Base-by-base conservation (phyloP, 2,329 filamentous ascomycete genomes). In the Aureobasidium sp. region DNA sequence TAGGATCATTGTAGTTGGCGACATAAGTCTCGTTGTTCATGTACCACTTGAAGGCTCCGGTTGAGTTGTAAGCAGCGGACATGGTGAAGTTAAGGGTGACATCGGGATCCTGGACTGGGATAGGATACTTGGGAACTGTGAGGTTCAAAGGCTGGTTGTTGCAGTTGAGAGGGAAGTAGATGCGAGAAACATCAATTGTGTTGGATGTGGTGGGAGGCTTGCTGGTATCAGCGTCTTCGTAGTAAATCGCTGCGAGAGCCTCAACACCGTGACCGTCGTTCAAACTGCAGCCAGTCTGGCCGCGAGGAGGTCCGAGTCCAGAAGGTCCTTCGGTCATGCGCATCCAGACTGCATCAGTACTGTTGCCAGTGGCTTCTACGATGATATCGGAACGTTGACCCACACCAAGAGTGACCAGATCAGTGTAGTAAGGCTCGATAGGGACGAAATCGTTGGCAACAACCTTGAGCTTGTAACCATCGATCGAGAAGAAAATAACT, bases 401-500 rank as follows among this genome's bases (percentile, higher is more conserved):
- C 47, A 87, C 77, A 39, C 79, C 84, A 13, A 89, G 75, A 4
- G 79, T 84, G 21, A 89, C 76, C 3, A 84, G 79, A 4, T 81
- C 76, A 0, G 85, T 85, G 4, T 81, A 77, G 69, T 88, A 89
- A 0, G 87, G 85, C 65, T 82, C 69, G 36, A 88, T 74, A 1
- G 81, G 76, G 4, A 87, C 82, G 61, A 86, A 86, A 69, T 89
- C 86, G 66, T 82, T 82, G 25, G 85, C 79, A 59, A 88, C 84
- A 61, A 89, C 82, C 0, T 79, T 86, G 72, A 89, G 75, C 25
- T 73, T 81, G 71, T 89, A 85, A 1, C 78, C 79, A 81, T 87
- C 68, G 75, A 86, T 78, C 34, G 70, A 75, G 70, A 77, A 76
- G 61, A 67, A 72, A 59, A 62, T 71, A 58, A 69, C 65, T 8